Evolutionary conservation across 2,329 filamentous ascomycete genomes (phyloP).

Genomic region (Pestalotiopsis sp.): DNA sequence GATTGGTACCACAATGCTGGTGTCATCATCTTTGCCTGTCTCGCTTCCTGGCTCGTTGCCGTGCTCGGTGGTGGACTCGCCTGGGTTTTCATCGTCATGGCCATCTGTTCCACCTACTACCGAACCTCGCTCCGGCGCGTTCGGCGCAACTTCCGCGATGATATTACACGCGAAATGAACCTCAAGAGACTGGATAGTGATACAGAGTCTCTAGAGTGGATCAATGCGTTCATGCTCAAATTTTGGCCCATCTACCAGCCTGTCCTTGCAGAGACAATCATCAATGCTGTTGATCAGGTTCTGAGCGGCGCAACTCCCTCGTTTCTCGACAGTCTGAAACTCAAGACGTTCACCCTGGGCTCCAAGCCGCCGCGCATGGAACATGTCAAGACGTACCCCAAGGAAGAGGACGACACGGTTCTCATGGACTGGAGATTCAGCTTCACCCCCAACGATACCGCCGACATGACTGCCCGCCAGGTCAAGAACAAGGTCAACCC

Average conservation of each 20-base stretch:
- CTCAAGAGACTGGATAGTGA: slow-evolving; percentile 89
- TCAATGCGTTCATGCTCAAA: slow-evolving; percentile 97
- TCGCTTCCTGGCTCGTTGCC: slow-evolving; percentile 88
- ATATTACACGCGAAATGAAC: slow-evolving; percentile 85
- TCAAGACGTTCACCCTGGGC: slow-evolving; percentile 92
- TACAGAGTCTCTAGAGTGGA: slow-evolving; percentile 94
- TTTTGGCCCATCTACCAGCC: slow-evolving; percentile 99
- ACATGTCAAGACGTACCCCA: slow-evolving; percentile 97
- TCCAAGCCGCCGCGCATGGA: slow-evolving; percentile 95
- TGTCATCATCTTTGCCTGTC: slow-evolving; percentile 90
- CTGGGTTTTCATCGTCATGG: slow-evolving; percentile 94
- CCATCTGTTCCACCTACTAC: slow-evolving; percentile 91
- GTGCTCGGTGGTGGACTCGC: slow-evolving; percentile 87
- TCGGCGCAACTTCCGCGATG: slow-evolving; percentile 93
- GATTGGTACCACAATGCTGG: slow-evolving; percentile 98
- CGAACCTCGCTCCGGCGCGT: slow-evolving; percentile 92
- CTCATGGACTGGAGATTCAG: slow-evolving; percentile 99
- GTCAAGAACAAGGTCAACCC: slow-evolving; percentile 96
- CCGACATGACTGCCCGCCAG: slow-evolving; percentile 88
- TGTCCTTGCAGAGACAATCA: slow-evolving; percentile 87
- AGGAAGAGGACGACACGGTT: slow-evolving; percentile 91
- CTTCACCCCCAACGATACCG: slow-evolving; percentile 93
- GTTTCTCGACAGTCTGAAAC: slow-evolving; percentile 89
- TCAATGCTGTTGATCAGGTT: slow-evolving; percentile 94
- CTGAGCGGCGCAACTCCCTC: slow-evolving; percentile 88